These are phyloP conservation scores for Spatholobus suberectus DNA, from an alignment of 306 rosid genomes.

Conservation along the genomic window DNA sequence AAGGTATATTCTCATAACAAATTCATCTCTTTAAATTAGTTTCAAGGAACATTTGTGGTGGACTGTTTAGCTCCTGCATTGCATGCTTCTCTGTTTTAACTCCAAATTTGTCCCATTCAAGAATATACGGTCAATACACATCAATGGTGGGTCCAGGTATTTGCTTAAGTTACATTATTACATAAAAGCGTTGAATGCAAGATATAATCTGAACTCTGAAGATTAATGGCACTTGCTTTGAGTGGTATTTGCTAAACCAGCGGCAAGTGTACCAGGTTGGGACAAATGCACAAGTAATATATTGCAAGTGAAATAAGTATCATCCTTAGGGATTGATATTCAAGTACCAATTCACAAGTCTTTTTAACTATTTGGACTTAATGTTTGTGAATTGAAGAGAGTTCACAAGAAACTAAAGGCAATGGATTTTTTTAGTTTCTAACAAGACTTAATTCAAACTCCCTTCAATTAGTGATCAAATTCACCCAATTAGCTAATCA, in stretches of 20 bases:
- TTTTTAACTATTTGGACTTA: background rate
- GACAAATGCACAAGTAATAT: background rate
- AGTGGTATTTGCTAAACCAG: background rate
- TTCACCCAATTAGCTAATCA: background rate
- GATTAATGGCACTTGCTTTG: constrained; percentile 14
- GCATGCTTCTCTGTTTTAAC: constrained; percentile 23
- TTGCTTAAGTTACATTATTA: background rate
- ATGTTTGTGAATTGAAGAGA: background rate
- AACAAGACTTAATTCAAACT: background rate
- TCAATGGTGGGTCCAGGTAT: background rate
- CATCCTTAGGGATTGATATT: background rate
- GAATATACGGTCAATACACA: background rate
- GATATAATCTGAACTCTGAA: constrained; percentile 21
- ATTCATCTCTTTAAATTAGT: constrained; percentile 30
- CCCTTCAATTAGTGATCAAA: background rate
- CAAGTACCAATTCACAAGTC: background rate
- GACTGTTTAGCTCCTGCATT: constrained; percentile 30
- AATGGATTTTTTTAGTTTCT: background rate
- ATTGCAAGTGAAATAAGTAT: background rate
- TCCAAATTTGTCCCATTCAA: background rate
- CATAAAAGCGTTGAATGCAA: background rate
- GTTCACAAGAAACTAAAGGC: background rate
- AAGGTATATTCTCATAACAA: constrained; percentile 57
- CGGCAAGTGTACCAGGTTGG: background rate
- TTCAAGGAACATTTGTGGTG: constrained; percentile 24